Conservation (phyloP, 2,329 filamentous ascomycete genomes). For the Leptographium wingfieldii region DNA sequence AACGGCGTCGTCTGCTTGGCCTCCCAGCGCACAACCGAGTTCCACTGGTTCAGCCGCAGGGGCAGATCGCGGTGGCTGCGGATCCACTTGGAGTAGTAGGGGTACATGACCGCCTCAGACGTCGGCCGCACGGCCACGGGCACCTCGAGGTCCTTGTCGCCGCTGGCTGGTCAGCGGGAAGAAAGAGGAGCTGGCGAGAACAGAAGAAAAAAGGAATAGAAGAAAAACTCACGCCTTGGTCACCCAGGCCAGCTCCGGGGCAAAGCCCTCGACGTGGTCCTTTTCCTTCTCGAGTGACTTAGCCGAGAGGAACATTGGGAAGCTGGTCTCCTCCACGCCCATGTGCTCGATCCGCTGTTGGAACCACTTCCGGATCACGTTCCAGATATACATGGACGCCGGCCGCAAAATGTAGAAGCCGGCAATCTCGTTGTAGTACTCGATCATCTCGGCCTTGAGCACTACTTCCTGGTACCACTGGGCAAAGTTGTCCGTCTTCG, state of each 20-base stretch:
- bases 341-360: slow-evolving; percentile 70
- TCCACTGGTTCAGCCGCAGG: slow-evolving; percentile 94
- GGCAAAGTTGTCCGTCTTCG: slow-evolving; percentile 76
- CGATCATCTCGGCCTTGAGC: slow-evolving; percentile 91
- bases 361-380: slow-evolving; percentile 54
- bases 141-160: slow-evolving; percentile 83
- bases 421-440: slow-evolving; percentile 90
- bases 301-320: slow-evolving; percentile 87
- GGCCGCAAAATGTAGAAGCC: slow-evolving; percentile 84
- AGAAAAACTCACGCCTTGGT: slow-evolving; percentile 53
- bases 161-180: slow-evolving; percentile 33
- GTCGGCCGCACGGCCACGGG: slow-evolving; percentile 56
- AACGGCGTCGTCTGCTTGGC: slow-evolving; percentile 88
- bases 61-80: slow-evolving; percentile 91
- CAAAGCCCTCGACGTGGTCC: slow-evolving; percentile 97
- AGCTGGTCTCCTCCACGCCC: slow-evolving; percentile 91
- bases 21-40: slow-evolving; percentile 80
- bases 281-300: slow-evolving; percentile 84
- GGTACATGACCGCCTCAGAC: slow-evolving; percentile 79
- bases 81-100: slow-evolving; percentile 95
- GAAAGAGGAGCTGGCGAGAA: not conserved
- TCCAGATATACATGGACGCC: slow-evolving; percentile 53
- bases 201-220: not conserved
- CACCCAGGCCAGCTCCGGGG: slow-evolving; percentile 81
- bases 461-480: slow-evolving; percentile 98